Evolutionary conservation across 345 rosid genomes (phyloP), one percentile per base, ranked within the genome.

Genomic region (Eutrema japonicum): DNA sequence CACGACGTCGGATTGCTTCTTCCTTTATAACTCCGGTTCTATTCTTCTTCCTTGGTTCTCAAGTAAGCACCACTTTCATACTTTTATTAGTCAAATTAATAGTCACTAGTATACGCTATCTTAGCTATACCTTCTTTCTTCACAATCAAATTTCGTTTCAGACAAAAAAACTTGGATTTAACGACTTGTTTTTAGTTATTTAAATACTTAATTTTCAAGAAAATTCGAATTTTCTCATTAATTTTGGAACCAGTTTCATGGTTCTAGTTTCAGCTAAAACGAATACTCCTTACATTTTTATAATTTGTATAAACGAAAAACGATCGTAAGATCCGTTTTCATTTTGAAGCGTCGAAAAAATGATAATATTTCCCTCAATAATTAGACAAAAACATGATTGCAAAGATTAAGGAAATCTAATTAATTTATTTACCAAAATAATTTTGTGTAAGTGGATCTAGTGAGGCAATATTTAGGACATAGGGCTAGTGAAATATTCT

Each of bases 1-100:
- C 62, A 78, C 92, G 12, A 85, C 92, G 1, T 70, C 88, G 2
- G 89, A 84, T 62, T 89, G 97, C 71, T 84, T 58, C 82, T 84
- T 89, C 59, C 88, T 76, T 52, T 52, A 71, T 49, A 77, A 50
- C 63, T 64, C 72, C 32, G 72, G 33, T 56, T 65, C 56, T 32
- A 35, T 4, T 33, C 55, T 43, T 56, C 41, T 64, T 49, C 68
- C 80, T 65, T 70, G 72, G 72, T 2, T 42, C 35, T 77, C 80
- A 65, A 77, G 76, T 77, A 77, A 71, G 76, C 72, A 56, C 10
- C 37, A 53, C 48, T 29, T 26, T 42, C 14, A 9, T 9, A 36
- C 10, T 38, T 12, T 11, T 45, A 11, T 11, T 66, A 16, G 51
- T 32, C 22, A 42, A 10, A 4, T 43, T 18, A 52, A 40, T 13